Conservation (phyloP, 495 filamentous ascomycete species). For the Beverwykella pulmonaria region DNA sequence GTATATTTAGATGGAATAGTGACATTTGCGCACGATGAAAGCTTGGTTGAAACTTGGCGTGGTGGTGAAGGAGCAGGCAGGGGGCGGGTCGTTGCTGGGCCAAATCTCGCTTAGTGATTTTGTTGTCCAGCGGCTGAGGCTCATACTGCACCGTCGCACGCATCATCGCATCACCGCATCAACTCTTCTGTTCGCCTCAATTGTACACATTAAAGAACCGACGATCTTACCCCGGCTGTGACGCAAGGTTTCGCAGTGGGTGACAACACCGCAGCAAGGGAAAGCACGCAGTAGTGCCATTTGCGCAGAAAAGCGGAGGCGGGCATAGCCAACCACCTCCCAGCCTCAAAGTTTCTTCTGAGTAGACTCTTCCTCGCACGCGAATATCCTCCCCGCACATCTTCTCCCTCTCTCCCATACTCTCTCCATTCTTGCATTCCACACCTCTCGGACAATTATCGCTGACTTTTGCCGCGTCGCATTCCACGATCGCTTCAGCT, state of each 20-base stretch:
- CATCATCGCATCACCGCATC: slow-evolving; percentile 2
- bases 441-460: background rate
- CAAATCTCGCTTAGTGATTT: slow-evolving; percentile 1
- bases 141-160: background rate
- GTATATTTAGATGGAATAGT: too few species aligned
- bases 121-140: background rate
- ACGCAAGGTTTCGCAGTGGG: too few species aligned
- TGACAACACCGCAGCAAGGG: slow-evolving; percentile 8
- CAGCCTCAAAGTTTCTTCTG: slow-evolving; percentile 16
- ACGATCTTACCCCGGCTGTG: background rate
- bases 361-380: slow-evolving; percentile 24
- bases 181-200: background rate
- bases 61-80: background rate
- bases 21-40: background rate
- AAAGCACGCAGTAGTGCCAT: slow-evolving; percentile 3
- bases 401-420: background rate
- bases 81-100: slow-evolving; percentile 1
- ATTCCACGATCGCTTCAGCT: slow-evolving; percentile 20
- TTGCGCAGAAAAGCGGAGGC: slow-evolving; percentile 15
- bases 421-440: background rate
- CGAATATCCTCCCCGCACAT: background rate
- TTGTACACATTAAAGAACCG: background rate
- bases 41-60: background rate
- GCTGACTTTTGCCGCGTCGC: slow-evolving; percentile 27
- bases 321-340: slow-evolving; percentile 23